phyloP scores from a whole-genome alignment of 1,284 basidiomycete genomes.

The Sporisorium exsertum region DNA sequence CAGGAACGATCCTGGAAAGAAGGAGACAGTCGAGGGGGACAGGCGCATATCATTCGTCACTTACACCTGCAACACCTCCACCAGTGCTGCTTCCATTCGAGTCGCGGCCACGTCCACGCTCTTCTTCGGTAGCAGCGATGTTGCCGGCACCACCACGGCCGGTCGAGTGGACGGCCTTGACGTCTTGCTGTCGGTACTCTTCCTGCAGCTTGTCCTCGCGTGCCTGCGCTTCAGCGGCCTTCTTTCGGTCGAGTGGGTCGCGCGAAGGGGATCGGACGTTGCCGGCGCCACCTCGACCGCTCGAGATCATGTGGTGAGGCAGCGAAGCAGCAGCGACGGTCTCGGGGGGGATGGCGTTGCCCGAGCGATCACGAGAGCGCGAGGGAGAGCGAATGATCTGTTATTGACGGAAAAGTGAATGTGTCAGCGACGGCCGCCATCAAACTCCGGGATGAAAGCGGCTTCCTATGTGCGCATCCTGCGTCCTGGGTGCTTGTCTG shows the following conservation, averaged over 20 bases:
- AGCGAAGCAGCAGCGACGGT: slow-evolving; percentile 29
- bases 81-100: slow-evolving; percentile 19
- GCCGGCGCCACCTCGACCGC: slow-evolving; percentile 81
- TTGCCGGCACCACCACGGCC: slow-evolving; percentile 80
- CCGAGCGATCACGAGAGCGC: slow-evolving; percentile 49
- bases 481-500: neutral
- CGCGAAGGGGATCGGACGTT: slow-evolving; percentile 81
- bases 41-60: slow-evolving; percentile 13
- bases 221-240: slow-evolving; percentile 47
- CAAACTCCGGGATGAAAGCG: neutral
- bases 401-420: neutral
- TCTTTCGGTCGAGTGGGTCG: slow-evolving; percentile 71
- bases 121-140: slow-evolving; percentile 67
- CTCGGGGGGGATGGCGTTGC: slow-evolving; percentile 30
- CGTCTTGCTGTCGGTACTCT: slow-evolving; percentile 65
- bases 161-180: slow-evolving; percentile 74
- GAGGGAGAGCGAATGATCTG: slow-evolving; percentile 55
- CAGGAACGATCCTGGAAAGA: neutral
- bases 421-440: slow-evolving; percentile 11
- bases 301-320: slow-evolving; percentile 70
- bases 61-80: slow-evolving; percentile 46
- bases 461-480: neutral
- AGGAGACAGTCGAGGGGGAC: neutral
- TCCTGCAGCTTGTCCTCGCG: slow-evolving; percentile 69
- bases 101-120: slow-evolving; percentile 49